Evolutionary conservation across 2,329 filamentous ascomycete genomes (phyloP).

Genomic region (Ophiostoma pallidulum): DNA sequence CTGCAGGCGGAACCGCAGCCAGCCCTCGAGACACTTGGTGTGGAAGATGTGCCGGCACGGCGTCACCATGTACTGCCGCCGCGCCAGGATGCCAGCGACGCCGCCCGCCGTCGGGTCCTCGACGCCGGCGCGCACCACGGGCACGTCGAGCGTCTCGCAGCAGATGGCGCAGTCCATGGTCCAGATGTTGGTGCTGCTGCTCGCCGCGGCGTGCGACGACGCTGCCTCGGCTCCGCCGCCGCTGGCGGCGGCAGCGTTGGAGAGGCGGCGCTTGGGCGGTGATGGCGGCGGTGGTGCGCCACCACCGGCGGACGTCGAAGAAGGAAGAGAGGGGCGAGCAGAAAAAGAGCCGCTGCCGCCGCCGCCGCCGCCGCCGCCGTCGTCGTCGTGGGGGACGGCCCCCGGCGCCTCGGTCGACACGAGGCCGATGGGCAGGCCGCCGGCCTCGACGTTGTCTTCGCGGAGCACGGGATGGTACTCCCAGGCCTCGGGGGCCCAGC

Average conservation of each 20-base stretch:
- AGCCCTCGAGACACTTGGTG: conserved; percentile 80
- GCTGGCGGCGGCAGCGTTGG: too few species aligned
- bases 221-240: too few species aligned
- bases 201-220: too few species aligned
- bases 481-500: conserved; percentile 66
- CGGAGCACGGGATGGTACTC: conserved; percentile 90
- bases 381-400: too few species aligned
- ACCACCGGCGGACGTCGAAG: too few species aligned
- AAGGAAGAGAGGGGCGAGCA: too few species aligned
- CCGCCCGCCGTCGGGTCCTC: conserved; percentile 40
- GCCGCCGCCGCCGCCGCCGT: conserved; percentile 16
- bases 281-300: too few species aligned
- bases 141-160: conserved; percentile 82
- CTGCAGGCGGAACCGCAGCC: conserved; percentile 88
- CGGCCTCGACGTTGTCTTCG: conserved; percentile 71
- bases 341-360: not conserved
- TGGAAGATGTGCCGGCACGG: conserved; percentile 96
- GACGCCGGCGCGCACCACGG: conserved; percentile 56
- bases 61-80: conserved; percentile 91
- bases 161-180: conserved; percentile 92
- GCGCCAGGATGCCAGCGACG: conserved; percentile 61
- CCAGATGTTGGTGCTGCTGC: conserved; percentile 27
- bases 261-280: conserved; percentile 25
- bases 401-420: conserved; percentile 4
- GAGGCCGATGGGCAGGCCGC: conserved; percentile 70